These are phyloP conservation scores for Wickerhamomyces rabaulensis DNA, from an alignment of 805 yeast genomes.

Conservation along the genomic window DNA sequence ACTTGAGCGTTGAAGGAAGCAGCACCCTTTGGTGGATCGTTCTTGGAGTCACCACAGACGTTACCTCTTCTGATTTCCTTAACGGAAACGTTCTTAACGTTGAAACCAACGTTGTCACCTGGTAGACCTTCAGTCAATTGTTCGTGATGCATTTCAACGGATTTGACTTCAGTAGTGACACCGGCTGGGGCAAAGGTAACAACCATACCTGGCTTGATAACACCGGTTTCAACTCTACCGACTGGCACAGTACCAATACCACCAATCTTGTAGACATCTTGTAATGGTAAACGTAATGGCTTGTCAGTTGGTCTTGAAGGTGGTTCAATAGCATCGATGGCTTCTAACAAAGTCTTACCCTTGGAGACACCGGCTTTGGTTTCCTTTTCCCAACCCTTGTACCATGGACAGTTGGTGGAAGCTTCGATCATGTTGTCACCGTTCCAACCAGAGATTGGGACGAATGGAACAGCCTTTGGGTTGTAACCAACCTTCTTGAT, in stretches of 20 bases:
- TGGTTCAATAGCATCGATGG: constrained; percentile 83
- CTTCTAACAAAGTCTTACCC: constrained; percentile 87
- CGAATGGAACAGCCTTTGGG: constrained; percentile 87
- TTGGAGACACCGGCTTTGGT: constrained; percentile 67
- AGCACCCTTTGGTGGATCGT: constrained; percentile 83
- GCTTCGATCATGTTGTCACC: constrained; percentile 92
- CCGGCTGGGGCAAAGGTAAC: constrained; percentile 89
- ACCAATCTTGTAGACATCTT: constrained; percentile 92
- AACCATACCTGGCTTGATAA: constrained; percentile 89
- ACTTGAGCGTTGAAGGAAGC: constrained; percentile 86
- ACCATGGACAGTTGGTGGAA: constrained; percentile 80
- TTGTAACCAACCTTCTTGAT: constrained; percentile 86
- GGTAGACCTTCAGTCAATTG: constrained; percentile 78
- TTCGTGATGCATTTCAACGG: constrained; percentile 94
- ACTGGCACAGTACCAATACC: constrained; percentile 95
- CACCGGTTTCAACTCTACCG: constrained; percentile 94
- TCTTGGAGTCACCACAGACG: constrained; percentile 92
- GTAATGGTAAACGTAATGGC: constrained; percentile 88
- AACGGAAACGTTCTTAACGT: constrained; percentile 90
- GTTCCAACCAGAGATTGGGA: constrained; percentile 91
- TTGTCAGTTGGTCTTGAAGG: constrained; percentile 82
- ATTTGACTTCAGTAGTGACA: constrained; percentile 89
- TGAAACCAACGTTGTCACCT: constrained; percentile 90
- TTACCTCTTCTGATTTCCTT: constrained; percentile 92
- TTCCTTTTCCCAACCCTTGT: constrained; percentile 90